Evolutionary conservation across 306 rosid genomes (phyloP).

Genomic region (Quercus glauca): DNA sequence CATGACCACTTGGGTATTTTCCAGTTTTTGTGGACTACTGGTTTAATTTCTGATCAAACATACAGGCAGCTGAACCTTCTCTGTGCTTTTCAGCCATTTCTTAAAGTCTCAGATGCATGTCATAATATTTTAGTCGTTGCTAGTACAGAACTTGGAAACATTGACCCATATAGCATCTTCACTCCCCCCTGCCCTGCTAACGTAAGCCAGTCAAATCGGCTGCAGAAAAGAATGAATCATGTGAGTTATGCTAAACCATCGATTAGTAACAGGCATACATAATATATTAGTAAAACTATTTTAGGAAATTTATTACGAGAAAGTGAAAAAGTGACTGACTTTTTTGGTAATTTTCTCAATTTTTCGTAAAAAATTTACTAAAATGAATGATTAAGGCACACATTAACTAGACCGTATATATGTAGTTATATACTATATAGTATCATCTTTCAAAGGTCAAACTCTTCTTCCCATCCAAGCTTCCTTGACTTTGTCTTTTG

Average conservation of each 20-base stretch:
- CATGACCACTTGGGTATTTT: constrained; percentile 68
- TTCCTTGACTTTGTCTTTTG: neutral
- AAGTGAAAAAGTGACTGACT: neutral
- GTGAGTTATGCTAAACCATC: constrained; percentile 40
- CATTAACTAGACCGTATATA: neutral
- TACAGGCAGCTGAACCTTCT: constrained; percentile 54
- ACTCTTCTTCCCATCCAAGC: neutral
- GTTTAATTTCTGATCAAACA: constrained; percentile 88
- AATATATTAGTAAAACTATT: neutral
- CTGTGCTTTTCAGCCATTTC: constrained; percentile 53
- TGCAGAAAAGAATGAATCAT: constrained; percentile 43
- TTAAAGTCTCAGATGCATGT: constrained; percentile 55
- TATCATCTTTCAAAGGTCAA: neutral
- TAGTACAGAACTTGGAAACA: constrained; percentile 54
- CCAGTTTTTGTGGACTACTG: constrained; percentile 86
- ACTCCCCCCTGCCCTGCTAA: constrained; percentile 58
- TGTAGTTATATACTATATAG: neutral
- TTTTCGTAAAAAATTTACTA: no score
- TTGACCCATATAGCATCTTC: constrained; percentile 81
- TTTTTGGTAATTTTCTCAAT: no score
- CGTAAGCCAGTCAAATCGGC: constrained; percentile 45
- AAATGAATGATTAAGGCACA: neutral
- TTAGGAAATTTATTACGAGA: no score
- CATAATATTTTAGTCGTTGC: constrained; percentile 39
- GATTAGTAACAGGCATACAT: no score